Evolutionary conservation across 106 monocot species (phyloP).

Genomic region (Acorus gramineus): DNA sequence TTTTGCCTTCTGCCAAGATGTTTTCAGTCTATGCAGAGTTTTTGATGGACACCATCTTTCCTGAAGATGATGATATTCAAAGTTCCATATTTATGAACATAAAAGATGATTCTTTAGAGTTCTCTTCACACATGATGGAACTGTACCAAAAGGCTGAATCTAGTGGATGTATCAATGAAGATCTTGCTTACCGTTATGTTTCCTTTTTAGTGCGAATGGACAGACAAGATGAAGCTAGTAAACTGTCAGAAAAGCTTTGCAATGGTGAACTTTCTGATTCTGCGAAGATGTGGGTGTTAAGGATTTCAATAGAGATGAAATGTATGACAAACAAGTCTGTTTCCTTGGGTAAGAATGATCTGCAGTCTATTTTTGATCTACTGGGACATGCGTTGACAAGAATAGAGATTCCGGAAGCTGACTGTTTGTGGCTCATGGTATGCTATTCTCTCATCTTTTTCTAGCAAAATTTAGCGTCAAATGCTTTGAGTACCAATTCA

Average conservation of each 20-base stretch:
- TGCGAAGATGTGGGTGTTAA: conserved; percentile 15
- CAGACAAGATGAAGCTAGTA: conserved; percentile 13
- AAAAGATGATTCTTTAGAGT: neutral
- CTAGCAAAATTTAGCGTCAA: neutral
- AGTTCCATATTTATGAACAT: neutral
- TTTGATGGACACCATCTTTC: conserved; percentile 9
- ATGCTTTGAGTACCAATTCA: neutral
- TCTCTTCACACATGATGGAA: conserved; percentile 3
- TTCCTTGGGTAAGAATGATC: conserved; percentile 1
- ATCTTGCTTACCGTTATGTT: conserved; percentile 18
- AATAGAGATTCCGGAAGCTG: conserved; percentile 8
- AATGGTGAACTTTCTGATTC: conserved; percentile 3
- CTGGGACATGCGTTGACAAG: conserved; percentile 4
- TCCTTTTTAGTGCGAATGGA: conserved; percentile 9
- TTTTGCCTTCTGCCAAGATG: conserved; percentile 16
- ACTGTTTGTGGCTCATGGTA: conserved; percentile 18
- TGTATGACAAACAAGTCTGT: conserved; percentile 1
- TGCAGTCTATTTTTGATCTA: conserved; percentile 12
- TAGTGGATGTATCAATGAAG: conserved; percentile 15
- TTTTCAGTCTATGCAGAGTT: conserved; percentile 15
- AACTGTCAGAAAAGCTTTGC: conserved; percentile 12
- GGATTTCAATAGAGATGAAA: conserved; percentile 20
- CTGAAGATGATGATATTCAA: neutral
- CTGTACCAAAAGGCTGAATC: conserved; percentile 19
- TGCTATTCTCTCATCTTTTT: neutral